Evolutionary conservation across 495 filamentous ascomycete species (phyloP).

Genomic region (Massariosphaeria phaeospora): DNA sequence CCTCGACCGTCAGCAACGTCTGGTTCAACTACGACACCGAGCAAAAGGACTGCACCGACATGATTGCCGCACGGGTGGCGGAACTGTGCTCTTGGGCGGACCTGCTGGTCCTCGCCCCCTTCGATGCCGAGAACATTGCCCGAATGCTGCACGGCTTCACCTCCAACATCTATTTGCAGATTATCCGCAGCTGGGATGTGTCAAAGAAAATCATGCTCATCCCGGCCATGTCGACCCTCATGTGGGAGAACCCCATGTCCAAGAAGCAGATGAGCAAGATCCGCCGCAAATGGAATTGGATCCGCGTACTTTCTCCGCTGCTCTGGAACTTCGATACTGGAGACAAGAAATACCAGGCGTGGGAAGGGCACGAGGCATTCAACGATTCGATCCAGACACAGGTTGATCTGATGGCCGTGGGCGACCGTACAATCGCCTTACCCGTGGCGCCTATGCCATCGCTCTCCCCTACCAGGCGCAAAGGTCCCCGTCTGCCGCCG

Average conservation of each 20-base stretch:
- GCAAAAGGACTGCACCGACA: neutral
- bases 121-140: conserved; percentile 72
- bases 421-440: conserved; percentile 48
- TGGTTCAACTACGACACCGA: conserved; percentile 18
- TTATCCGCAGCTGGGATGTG: conserved; percentile 76
- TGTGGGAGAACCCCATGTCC: conserved; percentile 84
- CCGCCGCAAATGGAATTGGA: conserved; percentile 74
- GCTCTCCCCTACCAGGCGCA: conserved; percentile 17
- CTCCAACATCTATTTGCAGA: conserved; percentile 65
- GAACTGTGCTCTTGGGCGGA: conserved; percentile 85
- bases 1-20: neutral
- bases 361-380: conserved; percentile 63
- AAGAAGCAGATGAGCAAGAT: conserved; percentile 78
- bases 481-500: conserved; percentile 53
- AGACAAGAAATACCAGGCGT: conserved; percentile 40
- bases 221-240: conserved; percentile 72
- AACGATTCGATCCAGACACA: conserved; percentile 63
- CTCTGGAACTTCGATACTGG: conserved; percentile 62
- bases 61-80: conserved; percentile 48
- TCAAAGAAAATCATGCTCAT: conserved; percentile 76
- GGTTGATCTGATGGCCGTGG: conserved; percentile 56
- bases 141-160: conserved; percentile 78
- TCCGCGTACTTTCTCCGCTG: conserved; percentile 64
- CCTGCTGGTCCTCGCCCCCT: conserved; percentile 73
- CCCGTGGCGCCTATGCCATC: conserved; percentile 30